Evolutionary conservation across 164 flowering plant genomes (phyloP), one percentile per base, ranked within the genome.

Genomic region (Hamamelis virginiana): DNA sequence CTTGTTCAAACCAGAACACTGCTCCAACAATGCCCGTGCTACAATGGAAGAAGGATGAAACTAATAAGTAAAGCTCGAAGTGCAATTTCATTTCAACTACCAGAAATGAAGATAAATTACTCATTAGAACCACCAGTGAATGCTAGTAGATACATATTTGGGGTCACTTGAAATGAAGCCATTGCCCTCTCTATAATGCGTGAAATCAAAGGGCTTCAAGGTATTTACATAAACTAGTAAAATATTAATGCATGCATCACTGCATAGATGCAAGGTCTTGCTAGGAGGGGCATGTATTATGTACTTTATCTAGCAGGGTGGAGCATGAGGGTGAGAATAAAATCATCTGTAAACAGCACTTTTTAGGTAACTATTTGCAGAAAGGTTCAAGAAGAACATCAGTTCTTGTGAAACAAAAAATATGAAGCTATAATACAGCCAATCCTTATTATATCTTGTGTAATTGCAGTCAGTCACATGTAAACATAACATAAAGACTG

Each of bases 21-120:
- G 85, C 85, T 89, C 85, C 83, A 92, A 80, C 73, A 89, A 86
- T 41, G 80, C 65, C 51, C 87, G 79, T 53, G 98, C 98, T 91
- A 79, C 76, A 87, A 57, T 67, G 18, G 9, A n/a, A 59, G 26
- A 69, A 48, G 62, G 50, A 52, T 58, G 8, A 43, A 27, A 52
- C 50, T n/a, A 22, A 9, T n/a, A 63, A 50, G 15, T 9, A 71
- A 55, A 51, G 67, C 53, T 46, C 8, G 3, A 64, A 52, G 6
- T 16, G 16, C 64, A 50, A 9, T 53, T 51, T 28, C 19, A 11
- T 11, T 19, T 51, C 25, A 15, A 10, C 28, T 47, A 50, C 26
- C 16, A 58, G 1, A 26, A 43, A n/a, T 11, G 26, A 27, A 16
- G 25, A 51, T 8, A 18, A 51, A 51, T 4, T 19, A 51, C 19